Evolutionary conservation across 169 alveolate species (phyloP), one percentile per base, ranked within the genome.

Genomic region (Plasmodium chabaudi): DNA sequence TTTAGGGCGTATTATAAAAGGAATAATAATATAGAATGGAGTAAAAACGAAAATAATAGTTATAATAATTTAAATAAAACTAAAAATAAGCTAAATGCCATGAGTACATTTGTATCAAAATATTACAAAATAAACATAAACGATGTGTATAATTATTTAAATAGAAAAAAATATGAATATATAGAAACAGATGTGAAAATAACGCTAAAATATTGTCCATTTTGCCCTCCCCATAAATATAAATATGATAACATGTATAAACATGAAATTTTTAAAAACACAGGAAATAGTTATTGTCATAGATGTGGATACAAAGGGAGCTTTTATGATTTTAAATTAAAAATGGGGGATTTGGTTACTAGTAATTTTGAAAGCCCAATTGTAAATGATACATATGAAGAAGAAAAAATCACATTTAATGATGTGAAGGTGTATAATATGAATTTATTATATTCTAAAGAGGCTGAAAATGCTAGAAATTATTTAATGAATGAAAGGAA

Each of bases 221-320:
- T 75, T 60, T 95, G 97, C 75, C 97, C 97, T 5, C 97, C 97
- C 17, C 97, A 95, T 91, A 92, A 91, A 55, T 92, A 91, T 91
- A 94, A 94, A 61, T 57, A 88, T 59, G 97, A 95, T 70, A 95
- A 95, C 74, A 82, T 95, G 79, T 94, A 75, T 70, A 95, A 95
- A 70, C 95, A 94, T 46, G 96, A 94, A 56, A 92, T 95, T 65
- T 95, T 95, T 91, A 95, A 93, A 60, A 94, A 94, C 70, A 91
- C 97, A 9, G 97, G 97, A 21, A 95, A 95, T 70, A 94, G 94
- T 65, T 95, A 93, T 72, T 95, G 97, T 69, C 97, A 94, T 87
- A 63, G 97, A 21, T 96, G 98, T 68, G 96, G 96, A 47, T 87
- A 63, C 72, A 93, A 90, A 65, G 98, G 98, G 25, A 90, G 95